Base-by-base conservation (phyloP, 352 stramenopile genomes). In the Phytopythium kandeliae region DNA sequence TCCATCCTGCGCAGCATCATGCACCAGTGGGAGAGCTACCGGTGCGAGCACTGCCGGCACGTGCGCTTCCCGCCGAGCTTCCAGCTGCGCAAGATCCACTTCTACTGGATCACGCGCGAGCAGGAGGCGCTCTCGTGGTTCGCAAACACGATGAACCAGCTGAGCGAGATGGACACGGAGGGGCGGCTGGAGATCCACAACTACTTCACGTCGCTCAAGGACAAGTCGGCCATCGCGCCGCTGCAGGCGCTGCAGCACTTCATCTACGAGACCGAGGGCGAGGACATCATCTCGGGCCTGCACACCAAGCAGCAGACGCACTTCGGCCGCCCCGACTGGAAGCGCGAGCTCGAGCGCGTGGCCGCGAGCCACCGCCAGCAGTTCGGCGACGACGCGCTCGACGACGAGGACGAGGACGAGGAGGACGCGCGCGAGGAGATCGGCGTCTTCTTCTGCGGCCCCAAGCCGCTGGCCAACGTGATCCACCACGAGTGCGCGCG, bases 61-160 rank as follows among this genome's bases (percentile, higher is more conserved):
- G 65, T 92, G 46, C 71, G 74, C 26, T 77, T 95, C 51, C 71
- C 79, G 12, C 56, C 63, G 49, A 73, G 70, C 62, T 85, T 93
- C 63, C 63, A 76, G 46, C 61, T 91, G 30, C 74, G 67, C 36
- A 89, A 90, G 47, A 82, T 90, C 46, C 89, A 94, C 62, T 94
- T 92, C 55, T 91, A 89, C 65, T 94, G 85, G 83, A 67, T 82
- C 62, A 87, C 75, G 4, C 71, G 78, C 19, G 77, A 92, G 45
- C 78, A 90, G 40, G 59, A 89, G 36, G 62, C 73, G 19, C 73
- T 92, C 19, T 75, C 62, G 31, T 93, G 82, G 85, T 95, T 95
- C 38, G 73, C 60, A 0, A 75, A 88, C 34, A 86, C 82, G 4
- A 89, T 95, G 76, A 86, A 95, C 63, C 66, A 91, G 46, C 61